Percentiles rank a stretch among this genome's conserved stretches.
These are phyloP conservation scores for Metarhizium rileyi DNA, from an alignment of 2,329 filamentous ascomycete species.

Conservation along the genomic window DNA sequence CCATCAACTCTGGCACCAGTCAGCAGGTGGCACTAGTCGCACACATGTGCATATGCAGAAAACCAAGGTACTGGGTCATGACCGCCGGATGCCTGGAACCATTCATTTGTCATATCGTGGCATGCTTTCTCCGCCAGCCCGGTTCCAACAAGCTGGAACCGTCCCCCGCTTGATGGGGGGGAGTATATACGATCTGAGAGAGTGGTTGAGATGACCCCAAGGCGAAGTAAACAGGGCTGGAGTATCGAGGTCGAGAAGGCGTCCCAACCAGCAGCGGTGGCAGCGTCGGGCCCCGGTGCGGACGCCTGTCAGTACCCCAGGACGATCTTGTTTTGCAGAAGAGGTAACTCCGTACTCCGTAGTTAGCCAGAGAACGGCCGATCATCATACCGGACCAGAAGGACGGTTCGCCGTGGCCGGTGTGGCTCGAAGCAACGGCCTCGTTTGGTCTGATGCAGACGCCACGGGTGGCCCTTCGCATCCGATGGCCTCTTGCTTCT, in stretches of 20 bases:
- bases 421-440: neutral
- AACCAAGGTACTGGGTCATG: neutral
- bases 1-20: neutral
- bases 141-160: neutral
- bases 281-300: neutral
- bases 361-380: too few species aligned
- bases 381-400: too few species aligned
- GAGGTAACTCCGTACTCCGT: too few species aligned
- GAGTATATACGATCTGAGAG: neutral
- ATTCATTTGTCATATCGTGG: neutral
- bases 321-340: neutral
- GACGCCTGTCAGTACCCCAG: neutral
- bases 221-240: too few species aligned
- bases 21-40: neutral
- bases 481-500: neutral
- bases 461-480: neutral
- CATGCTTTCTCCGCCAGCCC: neutral
- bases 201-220: too few species aligned
- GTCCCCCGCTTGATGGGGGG: neutral
- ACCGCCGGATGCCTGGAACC: neutral
- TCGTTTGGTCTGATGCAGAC: conserved; percentile 1
- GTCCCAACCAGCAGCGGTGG: neutral
- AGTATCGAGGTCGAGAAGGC: neutral
- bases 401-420: neutral
- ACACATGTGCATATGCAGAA: neutral